Evolutionary conservation across 306 rosid genomes (phyloP), one percentile per base, ranked within the genome.

Genomic region (Castanea sativa): DNA sequence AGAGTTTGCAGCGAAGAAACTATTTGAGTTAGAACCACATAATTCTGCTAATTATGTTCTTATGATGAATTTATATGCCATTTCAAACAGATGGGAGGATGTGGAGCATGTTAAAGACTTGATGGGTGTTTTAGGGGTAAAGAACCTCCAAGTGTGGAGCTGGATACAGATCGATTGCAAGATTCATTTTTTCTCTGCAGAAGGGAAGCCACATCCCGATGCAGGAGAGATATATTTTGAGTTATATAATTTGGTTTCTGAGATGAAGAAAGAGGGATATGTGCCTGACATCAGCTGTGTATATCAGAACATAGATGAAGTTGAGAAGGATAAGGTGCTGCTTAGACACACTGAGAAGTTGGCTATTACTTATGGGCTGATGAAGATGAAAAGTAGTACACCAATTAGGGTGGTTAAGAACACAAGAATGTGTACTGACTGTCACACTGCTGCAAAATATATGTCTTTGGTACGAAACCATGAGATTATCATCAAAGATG

Each of bases 321-420:
- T 1, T 55, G 90, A 90, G 83, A 91, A 90, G 83, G 87, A 88
- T 82, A 86, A 90, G 83, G 65, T 85, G 82, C 83, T 89, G 49
- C 84, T 89, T 41, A 80, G 97, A 84, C 94, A 86, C 87, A 85
- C 97, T 4, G 94, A 90, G 85, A 92, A 92, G 85, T 76, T 88
- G 79, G 97, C 97, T 7, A 85, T 92, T 73, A 81, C 92, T 6
- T 90, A 85, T 83, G 94, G 89, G 80, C 56, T 92, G 71, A 84
- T 90, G 87, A 90, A 90, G 73, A 64, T 55, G 25, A 87, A 79
- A 75, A 53, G 75, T 38, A 84, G 87, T 60, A 83, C 80, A 57
- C 90, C 94, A 29, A 76, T 92, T 59, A 87, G 97, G 85, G 89
- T 89, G 64, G 85, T 86, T 71, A 91, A 86, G 84, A 91, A 89